Percentiles rank a stretch among this genome's conserved stretches.
These are phyloP conservation scores for Zangia roseola DNA, from an alignment of 768 basidiomycete species.

Conservation along the genomic window DNA sequence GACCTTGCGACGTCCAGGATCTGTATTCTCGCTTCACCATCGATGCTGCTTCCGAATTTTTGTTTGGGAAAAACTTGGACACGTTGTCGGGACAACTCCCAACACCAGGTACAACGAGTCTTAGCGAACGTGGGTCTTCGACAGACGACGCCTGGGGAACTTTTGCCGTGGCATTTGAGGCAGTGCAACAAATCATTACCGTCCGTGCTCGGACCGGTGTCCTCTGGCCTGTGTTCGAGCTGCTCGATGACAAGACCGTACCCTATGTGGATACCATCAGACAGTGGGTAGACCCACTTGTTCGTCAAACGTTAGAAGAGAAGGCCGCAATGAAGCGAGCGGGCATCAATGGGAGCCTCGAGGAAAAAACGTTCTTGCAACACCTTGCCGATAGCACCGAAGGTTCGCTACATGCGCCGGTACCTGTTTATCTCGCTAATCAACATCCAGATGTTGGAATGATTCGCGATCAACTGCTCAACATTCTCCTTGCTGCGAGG, in stretches of 20 bases:
- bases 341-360: slow-evolving; percentile 38
- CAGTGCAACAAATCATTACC: slow-evolving; percentile 36
- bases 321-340: slow-evolving; percentile 39
- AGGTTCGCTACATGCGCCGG: slow-evolving; percentile 38
- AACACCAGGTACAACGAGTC: slow-evolving; percentile 40
- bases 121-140: slow-evolving; percentile 60
- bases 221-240: slow-evolving; percentile 44
- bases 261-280: slow-evolving; percentile 36
- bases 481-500: slow-evolving; percentile 71
- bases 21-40: slow-evolving; percentile 66
- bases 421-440: slow-evolving; percentile 4
- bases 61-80: slow-evolving; percentile 65
- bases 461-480: slow-evolving; percentile 77
- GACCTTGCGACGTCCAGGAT: slow-evolving; percentile 65
- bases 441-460: slow-evolving; percentile 50
- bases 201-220: slow-evolving; percentile 35
- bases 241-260: slow-evolving; percentile 37
- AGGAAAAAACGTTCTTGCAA: slow-evolving; percentile 63
- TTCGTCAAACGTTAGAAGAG: slow-evolving; percentile 49
- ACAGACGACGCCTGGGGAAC: slow-evolving; percentile 61
- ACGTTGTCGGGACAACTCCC: slow-evolving; percentile 58
- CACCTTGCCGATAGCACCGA: slow-evolving; percentile 66
- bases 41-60: slow-evolving; percentile 70
- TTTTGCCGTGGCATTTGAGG: slow-evolving; percentile 45
- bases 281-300: slow-evolving; percentile 60